Conservation (phyloP, 176 grass and related monocot genomes). For the Coix lacrymajobi region DNA sequence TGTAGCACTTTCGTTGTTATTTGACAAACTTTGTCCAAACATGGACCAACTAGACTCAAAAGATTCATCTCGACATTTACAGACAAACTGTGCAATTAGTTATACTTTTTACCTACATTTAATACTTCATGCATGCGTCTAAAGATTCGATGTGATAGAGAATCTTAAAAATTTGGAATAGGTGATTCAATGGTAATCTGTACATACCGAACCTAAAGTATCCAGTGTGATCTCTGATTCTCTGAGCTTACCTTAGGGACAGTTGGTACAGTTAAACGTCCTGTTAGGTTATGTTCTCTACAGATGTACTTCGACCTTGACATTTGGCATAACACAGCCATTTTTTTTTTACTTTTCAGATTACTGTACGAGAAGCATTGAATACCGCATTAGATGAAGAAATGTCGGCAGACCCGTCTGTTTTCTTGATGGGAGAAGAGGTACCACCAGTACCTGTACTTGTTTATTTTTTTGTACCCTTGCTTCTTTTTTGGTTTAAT, state of each 20-base stretch:
- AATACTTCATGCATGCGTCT: no score
- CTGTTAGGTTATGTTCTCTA: not conserved
- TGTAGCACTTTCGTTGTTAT: no score
- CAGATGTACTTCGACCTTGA: not conserved
- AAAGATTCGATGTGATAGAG: no score
- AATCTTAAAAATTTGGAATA: no score
- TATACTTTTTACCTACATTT: no score
- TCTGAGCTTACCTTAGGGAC: not conserved
- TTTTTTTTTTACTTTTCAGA: constrained; percentile 45
- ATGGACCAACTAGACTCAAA: no score
- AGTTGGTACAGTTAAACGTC: not conserved
- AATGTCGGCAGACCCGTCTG: constrained; percentile 88
- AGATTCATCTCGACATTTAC: no score
- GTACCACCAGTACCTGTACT: constrained; percentile 6
- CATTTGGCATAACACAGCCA: not conserved
- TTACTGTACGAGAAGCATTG: constrained; percentile 73
- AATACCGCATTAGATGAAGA: constrained; percentile 85
- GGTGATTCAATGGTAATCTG: not conserved
- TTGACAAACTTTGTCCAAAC: no score
- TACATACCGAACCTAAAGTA: not conserved
- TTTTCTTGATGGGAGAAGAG: constrained; percentile 97
- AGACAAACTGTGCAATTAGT: no score
- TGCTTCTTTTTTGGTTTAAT: constrained; percentile 9
- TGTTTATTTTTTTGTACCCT: not conserved
- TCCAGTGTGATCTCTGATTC: not conserved